These are phyloP conservation scores for Fraxinus floribunda DNA, from an alignment of 305 asterid genomes.

Conservation along the genomic window DNA sequence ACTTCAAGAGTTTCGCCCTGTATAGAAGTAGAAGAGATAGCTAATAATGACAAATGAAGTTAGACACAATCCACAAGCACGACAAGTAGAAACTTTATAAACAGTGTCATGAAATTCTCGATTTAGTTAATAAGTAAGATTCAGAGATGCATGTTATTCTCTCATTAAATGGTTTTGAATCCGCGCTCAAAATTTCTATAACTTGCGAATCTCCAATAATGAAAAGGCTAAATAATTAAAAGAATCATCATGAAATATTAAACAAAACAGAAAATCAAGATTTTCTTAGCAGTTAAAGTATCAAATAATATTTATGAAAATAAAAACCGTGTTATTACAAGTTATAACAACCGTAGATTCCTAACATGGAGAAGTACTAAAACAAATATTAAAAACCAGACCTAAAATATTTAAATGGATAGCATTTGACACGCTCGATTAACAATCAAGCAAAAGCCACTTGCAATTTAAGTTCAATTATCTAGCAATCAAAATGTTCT, in stretches of 20 bases:
- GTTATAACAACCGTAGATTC: background rate
- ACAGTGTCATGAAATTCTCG: background rate
- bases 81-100: background rate
- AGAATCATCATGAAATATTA: background rate
- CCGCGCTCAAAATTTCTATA: background rate
- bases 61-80: background rate
- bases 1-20: constrained; percentile 58
- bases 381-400: background rate
- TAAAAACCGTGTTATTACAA: background rate
- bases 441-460: background rate
- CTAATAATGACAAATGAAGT: background rate
- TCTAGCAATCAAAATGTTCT: background rate
- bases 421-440: background rate
- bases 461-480: background rate
- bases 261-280: background rate
- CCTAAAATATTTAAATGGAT: background rate
- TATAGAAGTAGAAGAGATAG: background rate
- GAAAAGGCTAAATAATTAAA: background rate
- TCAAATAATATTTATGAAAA: background rate
- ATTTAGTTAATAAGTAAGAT: background rate
- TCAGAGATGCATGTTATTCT: background rate
- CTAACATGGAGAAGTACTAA: background rate
- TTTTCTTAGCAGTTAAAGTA: background rate
- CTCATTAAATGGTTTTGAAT: background rate
- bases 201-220: background rate